Conservation (phyloP, 106 monocot genomes). For the Dioscorea alata region DNA sequence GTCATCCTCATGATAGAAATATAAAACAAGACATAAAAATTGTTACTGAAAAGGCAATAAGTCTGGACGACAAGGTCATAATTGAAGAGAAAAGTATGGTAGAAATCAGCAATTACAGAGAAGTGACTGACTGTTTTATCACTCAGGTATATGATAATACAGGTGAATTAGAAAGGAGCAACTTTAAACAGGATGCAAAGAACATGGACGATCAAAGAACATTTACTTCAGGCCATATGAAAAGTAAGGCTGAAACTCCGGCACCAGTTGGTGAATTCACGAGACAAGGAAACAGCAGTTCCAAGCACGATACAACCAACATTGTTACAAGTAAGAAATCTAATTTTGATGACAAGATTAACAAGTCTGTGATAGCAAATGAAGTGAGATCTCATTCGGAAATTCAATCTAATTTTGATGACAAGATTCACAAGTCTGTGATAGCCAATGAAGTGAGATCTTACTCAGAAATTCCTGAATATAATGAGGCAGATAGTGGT, state of each 20-base stretch:
- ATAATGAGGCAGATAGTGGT: constrained; percentile 14
- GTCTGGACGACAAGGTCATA: background rate
- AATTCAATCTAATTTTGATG: constrained; percentile 12
- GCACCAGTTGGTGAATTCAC: constrained; percentile 18
- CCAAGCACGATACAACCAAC: constrained; percentile 1
- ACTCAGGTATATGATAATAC: constrained; percentile 18
- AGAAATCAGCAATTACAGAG: constrained; percentile 22
- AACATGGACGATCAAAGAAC: background rate
- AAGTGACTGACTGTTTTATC: constrained; percentile 6
- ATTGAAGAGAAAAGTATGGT: constrained; percentile 38
- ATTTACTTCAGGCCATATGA: background rate
- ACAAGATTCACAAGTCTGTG: constrained; percentile 1
- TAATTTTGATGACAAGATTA: constrained; percentile 3
- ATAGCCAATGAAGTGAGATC: constrained; percentile 8
- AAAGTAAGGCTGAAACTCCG: background rate
- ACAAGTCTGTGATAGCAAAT: constrained; percentile 1
- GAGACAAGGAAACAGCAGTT: constrained; percentile 12
- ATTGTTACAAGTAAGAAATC: background rate
- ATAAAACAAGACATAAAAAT: background rate
- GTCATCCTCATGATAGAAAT: background rate
- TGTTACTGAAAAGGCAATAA: background rate
- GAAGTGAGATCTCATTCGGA: constrained; percentile 2
- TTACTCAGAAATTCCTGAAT: constrained; percentile 10
- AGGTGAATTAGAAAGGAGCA: constrained; percentile 6
- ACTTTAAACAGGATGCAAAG: constrained; percentile 5